Evolutionary conservation across 2,329 filamentous ascomycete genomes (phyloP), one percentile per base, ranked within the genome.

Genomic region (Stagonosporopsis cucurbitacearum): DNA sequence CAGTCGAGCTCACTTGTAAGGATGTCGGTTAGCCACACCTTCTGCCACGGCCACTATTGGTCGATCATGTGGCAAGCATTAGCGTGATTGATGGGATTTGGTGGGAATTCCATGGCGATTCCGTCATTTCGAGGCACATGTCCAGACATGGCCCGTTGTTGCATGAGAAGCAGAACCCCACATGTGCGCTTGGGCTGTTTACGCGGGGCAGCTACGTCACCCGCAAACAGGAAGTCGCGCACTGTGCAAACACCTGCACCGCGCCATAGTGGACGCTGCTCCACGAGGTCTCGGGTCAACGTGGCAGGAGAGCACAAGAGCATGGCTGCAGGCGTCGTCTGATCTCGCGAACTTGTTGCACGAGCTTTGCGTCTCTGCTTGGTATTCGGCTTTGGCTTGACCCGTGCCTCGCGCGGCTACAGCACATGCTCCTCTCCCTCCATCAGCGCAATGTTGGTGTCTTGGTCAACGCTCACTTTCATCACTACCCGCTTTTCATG

Each of bases 31-130:
- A 58, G 50, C 54, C 54, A 62, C 50, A 58, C 44, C 54, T 62
- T 57, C 64, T 57, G 62, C 60, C 47, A 22, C 17, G 26, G 58
- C 59, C 49, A 58, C 64, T 43, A 66, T 66, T 65, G 64, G 66
- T 56, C 65, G 62, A 66, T 63, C 42, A 45, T 50, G 22, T 17
- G 48, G 51, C 50, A 56, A 36, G 35, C 35, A 56, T 55, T 45
- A 51, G 59, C 47, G 37, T 55, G 56, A 60, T 61, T 59, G 54
- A 68, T 67, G 60, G 62, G 58, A 62, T 63, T 59, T 60, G 25
- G 35, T 33, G 53, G 37, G 39, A 60, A 59, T 50, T 57, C 57
- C 64, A 67, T 68, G 62, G 59, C 54, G 54, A 56, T 63, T 59
- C 56, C 63, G 63, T 68, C 64, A 66, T 67, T 56, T 28, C 44